A percentile compares a stretch with the other conserved stretches of the same genome.
phyloP scores from a whole-genome alignment of 148 eudicot genomes.

The Diospyros lotus region DNA sequence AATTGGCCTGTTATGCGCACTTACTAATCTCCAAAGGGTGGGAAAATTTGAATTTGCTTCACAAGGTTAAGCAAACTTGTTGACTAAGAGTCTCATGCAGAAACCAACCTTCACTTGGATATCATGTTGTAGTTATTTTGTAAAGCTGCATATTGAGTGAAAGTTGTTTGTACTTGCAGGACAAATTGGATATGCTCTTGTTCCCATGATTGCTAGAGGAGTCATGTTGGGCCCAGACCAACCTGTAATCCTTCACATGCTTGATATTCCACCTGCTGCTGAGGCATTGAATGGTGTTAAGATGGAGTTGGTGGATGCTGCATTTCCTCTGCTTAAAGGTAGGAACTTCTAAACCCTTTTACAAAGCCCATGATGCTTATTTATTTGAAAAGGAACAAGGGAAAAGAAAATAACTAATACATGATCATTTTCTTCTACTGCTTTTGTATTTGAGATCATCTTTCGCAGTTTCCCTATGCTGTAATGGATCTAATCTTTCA shows the following conservation, averaged over 20 bases:
- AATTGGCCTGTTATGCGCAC: not conserved
- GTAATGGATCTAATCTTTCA: not conserved
- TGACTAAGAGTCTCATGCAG: not conserved
- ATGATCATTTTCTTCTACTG: too few relatives aligned
- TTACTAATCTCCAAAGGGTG: not conserved
- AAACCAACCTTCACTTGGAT: not conserved
- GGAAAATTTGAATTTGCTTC: not conserved
- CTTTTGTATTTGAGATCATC: too few relatives aligned
- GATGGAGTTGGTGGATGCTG: conserved; percentile 92
- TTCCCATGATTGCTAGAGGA: conserved; percentile 94
- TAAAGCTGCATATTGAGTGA: conserved; percentile 7
- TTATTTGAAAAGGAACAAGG: too few relatives aligned
- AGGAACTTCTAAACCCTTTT: not conserved
- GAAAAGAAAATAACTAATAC: too few relatives aligned
- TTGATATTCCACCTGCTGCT: conserved; percentile 88
- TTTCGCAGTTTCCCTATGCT: not conserved
- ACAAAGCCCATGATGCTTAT: not conserved
- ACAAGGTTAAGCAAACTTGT: not conserved
- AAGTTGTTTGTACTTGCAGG: conserved; percentile 34
- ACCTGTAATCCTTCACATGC: conserved; percentile 93
- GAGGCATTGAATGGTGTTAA: conserved; percentile 92
- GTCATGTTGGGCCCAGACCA: conserved; percentile 82
- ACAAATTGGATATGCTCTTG: conserved; percentile 91
- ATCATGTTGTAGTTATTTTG: not conserved
- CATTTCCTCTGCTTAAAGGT: conserved; percentile 96